These are phyloP conservation scores for Theileria annulata DNA, from an alignment of 169 alveolate species.

Conservation along the genomic window DNA sequence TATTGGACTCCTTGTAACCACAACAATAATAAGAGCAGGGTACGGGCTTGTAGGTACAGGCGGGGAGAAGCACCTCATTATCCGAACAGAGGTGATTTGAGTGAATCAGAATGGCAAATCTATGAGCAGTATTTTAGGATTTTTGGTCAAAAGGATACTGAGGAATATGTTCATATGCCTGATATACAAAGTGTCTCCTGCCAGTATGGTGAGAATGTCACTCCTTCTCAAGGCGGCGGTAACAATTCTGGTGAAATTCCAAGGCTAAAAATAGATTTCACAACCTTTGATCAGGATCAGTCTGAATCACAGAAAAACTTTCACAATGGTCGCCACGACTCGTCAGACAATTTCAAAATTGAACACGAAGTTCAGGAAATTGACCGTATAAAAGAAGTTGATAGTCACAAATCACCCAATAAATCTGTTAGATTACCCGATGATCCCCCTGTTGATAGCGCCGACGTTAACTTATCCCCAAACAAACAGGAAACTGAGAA, in stretches of 20 bases:
- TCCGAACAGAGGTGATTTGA: conserved; percentile 9
- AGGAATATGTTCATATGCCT: not conserved
- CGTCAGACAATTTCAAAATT: not conserved
- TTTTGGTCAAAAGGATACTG: not conserved
- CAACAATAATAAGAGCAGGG: not conserved
- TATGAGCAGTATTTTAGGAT: not conserved
- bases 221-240: not conserved
- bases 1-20: not conserved
- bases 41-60: conserved; percentile 14
- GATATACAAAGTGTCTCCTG: conserved; percentile 1
- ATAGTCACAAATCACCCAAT: not conserved
- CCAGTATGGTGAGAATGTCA: not conserved
- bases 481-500: too few relatives aligned
- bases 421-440: not conserved
- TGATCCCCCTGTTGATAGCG: not conserved
- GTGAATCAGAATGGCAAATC: not conserved
- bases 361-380: not conserved
- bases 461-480: not conserved
- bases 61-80: conserved; percentile 14
- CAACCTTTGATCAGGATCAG: not conserved
- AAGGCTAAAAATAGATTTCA: not conserved
- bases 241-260: not conserved
- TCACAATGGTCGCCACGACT: not conserved
- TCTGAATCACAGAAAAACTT: not conserved
- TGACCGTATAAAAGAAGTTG: not conserved